Evolutionary conservation across 306 rosid species (phyloP).

Genomic region (Morella rubra): DNA sequence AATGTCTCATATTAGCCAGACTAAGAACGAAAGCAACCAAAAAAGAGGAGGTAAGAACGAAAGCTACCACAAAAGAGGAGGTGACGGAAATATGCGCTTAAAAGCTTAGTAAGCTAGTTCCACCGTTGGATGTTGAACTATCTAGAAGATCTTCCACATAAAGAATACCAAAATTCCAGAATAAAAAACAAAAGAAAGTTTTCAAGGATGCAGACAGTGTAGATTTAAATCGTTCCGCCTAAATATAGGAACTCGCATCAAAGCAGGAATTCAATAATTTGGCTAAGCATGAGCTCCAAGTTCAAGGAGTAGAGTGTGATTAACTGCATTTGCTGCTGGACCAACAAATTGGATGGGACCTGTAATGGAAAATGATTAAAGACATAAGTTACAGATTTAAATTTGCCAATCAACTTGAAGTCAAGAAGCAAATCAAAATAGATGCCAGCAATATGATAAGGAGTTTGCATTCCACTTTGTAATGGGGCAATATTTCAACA

Average conservation of each 20-base stretch:
- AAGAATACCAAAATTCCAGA: conserved; percentile 6
- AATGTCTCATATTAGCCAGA: not conserved
- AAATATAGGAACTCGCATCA: conserved; percentile 14
- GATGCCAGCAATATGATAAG: not conserved
- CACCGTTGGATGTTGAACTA: not conserved
- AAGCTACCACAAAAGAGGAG: not conserved
- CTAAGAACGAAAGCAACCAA: not conserved
- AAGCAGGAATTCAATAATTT: conserved; percentile 12
- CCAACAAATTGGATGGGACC: conserved; percentile 94
- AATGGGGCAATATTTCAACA: not conserved
- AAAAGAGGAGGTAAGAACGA: too few species aligned
- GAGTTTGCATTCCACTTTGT: not conserved
- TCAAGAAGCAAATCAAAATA: not conserved
- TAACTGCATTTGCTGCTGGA: conserved; percentile 68
- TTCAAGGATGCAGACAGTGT: conserved; percentile 22
- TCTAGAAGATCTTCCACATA: not conserved
- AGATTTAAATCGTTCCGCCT: conserved; percentile 10
- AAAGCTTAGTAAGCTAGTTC: not conserved
- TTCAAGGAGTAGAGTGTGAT: conserved; percentile 84
- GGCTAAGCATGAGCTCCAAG: conserved; percentile 54
- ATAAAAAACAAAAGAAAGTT: not conserved
- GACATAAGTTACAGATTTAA: not conserved
- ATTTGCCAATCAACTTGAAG: conserved; percentile 12
- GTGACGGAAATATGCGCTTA: not conserved
- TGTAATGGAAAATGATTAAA: conserved; percentile 31